Base-by-base conservation (phyloP, 106 monocot genomes). In the Phalaenopsis aphrodite region DNA sequence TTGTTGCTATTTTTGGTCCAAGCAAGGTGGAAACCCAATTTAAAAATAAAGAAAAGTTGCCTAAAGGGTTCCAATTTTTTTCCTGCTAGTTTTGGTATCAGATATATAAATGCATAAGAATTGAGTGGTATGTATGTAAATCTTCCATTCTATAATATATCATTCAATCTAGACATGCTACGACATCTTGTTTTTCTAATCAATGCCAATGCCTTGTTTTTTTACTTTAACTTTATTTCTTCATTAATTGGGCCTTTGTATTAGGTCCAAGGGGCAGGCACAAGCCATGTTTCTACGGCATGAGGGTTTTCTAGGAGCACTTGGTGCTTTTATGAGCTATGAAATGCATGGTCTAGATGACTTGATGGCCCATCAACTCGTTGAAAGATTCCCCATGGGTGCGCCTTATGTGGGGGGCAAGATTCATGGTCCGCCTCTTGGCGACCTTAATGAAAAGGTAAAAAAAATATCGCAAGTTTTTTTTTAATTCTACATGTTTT, bases 291-390 rank as follows among this genome's bases (percentile, higher is more conserved):
- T 99, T 92, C 79, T 99, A 69, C 87, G 98, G 18, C 98, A 99
- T 76, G 98, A 99, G 85, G 98, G 98, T 55, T 99, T 93, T 86
- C 83, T 99, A 47, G 92, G 98, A 72, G 94, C 92, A 77, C 79
- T 95, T 75, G 98, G 98, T 83, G 94, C 98, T 79, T 99, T 99
- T 79, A 93, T 99, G 98, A 99, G 95, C 80, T 99, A 95, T 85
- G 91, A 99, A 83, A 95, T 91, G 81, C 98, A 99, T 84, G 98
- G 98, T 46, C 85, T 99, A 84, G 98, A 94, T 89, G 94, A 89
- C 79, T 87, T 99, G 77, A 85, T 88, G 87, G 87, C 86, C 23
- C 95, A 99, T 83, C 98, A 99, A 42, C 83, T 95, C 67, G 98
- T 99, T 21, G 98, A 99, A 85, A 79, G 98, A 68, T 99, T 99